Base-by-base conservation (phyloP, 352 stramenopile genomes). In the Phytophthora capsici region DNA sequence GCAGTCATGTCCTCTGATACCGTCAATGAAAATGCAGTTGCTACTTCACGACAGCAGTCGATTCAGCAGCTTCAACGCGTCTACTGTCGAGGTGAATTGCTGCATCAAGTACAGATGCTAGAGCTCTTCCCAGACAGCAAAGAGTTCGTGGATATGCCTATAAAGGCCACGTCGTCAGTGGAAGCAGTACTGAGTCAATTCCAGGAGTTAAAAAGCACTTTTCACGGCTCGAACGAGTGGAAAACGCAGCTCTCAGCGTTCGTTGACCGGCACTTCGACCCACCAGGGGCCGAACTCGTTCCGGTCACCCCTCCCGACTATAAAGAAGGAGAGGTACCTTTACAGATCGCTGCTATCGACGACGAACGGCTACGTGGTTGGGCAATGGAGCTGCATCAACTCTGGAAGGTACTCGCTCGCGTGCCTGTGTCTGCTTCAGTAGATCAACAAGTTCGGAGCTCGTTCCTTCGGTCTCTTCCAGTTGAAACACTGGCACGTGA, bases 81-180 rank as follows among this genome's bases (percentile, higher is more conserved):
- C 23, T 91, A 81, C 46, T 90, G 80, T 62, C 55, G 46, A 4
- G 82, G 84, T 3, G 64, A 80, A 14, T 55, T 93, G 25, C 73
- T 91, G 19, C 68, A 87, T 49, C 66, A 86, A 16, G 73, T 96
- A 43, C 86, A 97, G 61, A 71, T 63, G 44, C 56, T 65, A 22
- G 30, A 75, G 26, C 40, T 97, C 22, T 97, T 94, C 50, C 63
- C 70, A 10, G 90, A 97, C 68, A 91, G 80, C 72, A 97, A 97
- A 53, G 73, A 89, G 45, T 97, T 97, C 71, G 90, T 97, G 3
- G 89, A 97, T 67, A 95, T 96, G 89, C 85, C 90, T 20, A 79
- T 97, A 53, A 88, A 82, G 62, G 13, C 14, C 22, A 58, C 71
- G 13, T 67, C 64, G 14, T 67, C 69, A 22, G 74, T 88, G 23